Conservation (phyloP, 2,329 filamentous ascomycete genomes). For the Aspergillus sp. region DNA sequence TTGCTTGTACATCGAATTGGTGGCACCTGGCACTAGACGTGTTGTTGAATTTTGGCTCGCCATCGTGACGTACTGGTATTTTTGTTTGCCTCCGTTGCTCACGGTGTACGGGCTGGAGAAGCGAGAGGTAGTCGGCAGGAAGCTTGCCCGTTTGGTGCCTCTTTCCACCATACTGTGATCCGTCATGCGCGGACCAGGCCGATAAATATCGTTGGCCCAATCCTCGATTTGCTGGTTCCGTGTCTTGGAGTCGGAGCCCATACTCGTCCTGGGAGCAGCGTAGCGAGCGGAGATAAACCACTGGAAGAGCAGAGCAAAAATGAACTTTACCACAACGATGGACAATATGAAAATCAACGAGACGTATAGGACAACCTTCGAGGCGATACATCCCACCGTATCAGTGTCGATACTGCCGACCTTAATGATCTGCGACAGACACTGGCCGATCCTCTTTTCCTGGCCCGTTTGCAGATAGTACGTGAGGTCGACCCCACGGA, state of each 20-base stretch:
- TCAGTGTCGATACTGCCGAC: slow-evolving; percentile 95
- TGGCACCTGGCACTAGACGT: slow-evolving; percentile 61
- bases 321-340: slow-evolving; percentile 82
- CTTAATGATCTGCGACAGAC: slow-evolving; percentile 90
- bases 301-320: slow-evolving; percentile 87
- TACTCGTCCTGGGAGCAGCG: slow-evolving; percentile 80
- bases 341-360: slow-evolving; percentile 89
- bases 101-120: slow-evolving; percentile 89
- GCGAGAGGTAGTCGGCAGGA: slow-evolving; percentile 89
- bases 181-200: slow-evolving; percentile 77
- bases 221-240: slow-evolving; percentile 94
- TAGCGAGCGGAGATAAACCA: slow-evolving; percentile 93
- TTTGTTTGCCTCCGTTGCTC: slow-evolving; percentile 61
- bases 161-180: slow-evolving; percentile 73
- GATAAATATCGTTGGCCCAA: slow-evolving; percentile 97
- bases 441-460: slow-evolving; percentile 82
- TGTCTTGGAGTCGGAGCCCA: slow-evolving; percentile 77
- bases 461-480: slow-evolving; percentile 76
- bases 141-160: slow-evolving; percentile 78
- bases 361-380: slow-evolving; percentile 93
- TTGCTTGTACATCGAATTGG: slow-evolving; percentile 67
- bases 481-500: slow-evolving; percentile 86
- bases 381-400: slow-evolving; percentile 95
- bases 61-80: slow-evolving; percentile 82
- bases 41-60: slow-evolving; percentile 80